Evolutionary conservation across 140 eudicot genomes (phyloP).

Genomic region (Erigeron philadelphicus): DNA sequence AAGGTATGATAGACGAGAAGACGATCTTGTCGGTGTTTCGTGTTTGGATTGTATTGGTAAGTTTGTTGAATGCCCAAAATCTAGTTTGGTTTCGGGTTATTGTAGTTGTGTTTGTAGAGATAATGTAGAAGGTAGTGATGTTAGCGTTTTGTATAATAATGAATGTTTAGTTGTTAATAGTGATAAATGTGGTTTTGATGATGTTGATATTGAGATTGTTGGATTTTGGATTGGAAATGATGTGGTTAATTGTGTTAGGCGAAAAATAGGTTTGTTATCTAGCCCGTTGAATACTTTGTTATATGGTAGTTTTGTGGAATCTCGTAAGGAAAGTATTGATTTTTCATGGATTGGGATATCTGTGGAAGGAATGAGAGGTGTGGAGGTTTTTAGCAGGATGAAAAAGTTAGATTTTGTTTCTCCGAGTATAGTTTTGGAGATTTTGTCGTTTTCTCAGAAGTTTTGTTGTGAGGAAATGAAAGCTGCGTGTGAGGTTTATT

Average conservation of each 20-base stretch:
- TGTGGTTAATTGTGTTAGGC: conserved; percentile 50
- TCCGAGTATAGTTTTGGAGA: conserved; percentile 49
- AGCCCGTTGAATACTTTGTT: conserved; percentile 56
- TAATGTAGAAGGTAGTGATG: conserved; percentile 18
- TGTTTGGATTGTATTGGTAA: conserved; percentile 66
- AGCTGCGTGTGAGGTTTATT: conserved; percentile 49
- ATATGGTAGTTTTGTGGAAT: conserved; percentile 62
- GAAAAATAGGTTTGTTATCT: conserved; percentile 60
- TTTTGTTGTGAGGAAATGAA: conserved; percentile 83
- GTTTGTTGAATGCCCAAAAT: conserved; percentile 64
- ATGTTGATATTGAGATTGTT: conserved; percentile 34
- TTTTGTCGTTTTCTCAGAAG: conserved; percentile 62
- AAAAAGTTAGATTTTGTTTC: conserved; percentile 36
- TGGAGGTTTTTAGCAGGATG: conserved; percentile 54
- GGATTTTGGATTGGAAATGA: conserved; percentile 49
- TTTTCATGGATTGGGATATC: conserved; percentile 64
- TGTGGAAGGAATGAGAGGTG: conserved; percentile 53
- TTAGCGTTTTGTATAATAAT: conserved; percentile 11
- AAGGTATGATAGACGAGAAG: conserved; percentile 70
- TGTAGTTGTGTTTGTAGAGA: conserved; percentile 39
- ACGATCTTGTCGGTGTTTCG: conserved; percentile 57
- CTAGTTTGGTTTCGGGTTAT: conserved; percentile 45
- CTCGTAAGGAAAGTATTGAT: conserved; percentile 47
- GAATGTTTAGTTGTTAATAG: conserved; percentile 13
- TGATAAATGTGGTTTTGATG: conserved; percentile 12